Conservation (phyloP, 108 stramenopile species). For the Nannochloropsis gaditana region DNA sequence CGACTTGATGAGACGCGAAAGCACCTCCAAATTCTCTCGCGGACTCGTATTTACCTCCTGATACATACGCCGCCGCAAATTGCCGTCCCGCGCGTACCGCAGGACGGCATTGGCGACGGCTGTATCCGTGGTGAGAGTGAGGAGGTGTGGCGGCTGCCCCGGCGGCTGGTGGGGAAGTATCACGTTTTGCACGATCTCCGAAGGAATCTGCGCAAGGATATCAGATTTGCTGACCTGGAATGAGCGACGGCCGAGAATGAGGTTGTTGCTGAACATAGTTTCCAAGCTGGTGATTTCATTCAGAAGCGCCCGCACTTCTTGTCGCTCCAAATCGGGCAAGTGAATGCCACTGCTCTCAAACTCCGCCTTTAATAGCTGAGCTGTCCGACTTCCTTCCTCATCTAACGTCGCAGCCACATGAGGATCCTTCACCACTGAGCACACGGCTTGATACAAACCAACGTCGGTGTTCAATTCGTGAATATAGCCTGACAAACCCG, state of each 20-base stretch:
- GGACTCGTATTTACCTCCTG: not conserved
- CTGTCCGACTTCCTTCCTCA: conserved; percentile 42
- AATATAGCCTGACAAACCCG: conserved; percentile 70
- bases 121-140: conserved; percentile 35
- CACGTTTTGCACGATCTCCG: not conserved
- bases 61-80: not conserved
- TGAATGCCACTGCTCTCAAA: conserved; percentile 91
- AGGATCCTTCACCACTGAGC: conserved; percentile 24
- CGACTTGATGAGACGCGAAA: not conserved
- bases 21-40: conserved; percentile 19
- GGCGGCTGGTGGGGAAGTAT: conserved; percentile 32
- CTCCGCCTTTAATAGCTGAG: conserved; percentile 57
- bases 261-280: conserved; percentile 34
- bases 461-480: conserved; percentile 74
- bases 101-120: conserved; percentile 24
- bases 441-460: conserved; percentile 57
- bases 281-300: conserved; percentile 36
- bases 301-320: conserved; percentile 54
- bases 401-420: conserved; percentile 4
- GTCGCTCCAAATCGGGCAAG: conserved; percentile 62
- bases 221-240: conserved; percentile 29
- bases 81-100: not conserved
- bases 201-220: not conserved
- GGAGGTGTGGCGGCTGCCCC: conserved; percentile 28
- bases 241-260: conserved; percentile 27